These are phyloP conservation scores for Endogone sp. DNA, from an alignment of 192 early-diverging fungal genomes.

Conservation along the genomic window DNA sequence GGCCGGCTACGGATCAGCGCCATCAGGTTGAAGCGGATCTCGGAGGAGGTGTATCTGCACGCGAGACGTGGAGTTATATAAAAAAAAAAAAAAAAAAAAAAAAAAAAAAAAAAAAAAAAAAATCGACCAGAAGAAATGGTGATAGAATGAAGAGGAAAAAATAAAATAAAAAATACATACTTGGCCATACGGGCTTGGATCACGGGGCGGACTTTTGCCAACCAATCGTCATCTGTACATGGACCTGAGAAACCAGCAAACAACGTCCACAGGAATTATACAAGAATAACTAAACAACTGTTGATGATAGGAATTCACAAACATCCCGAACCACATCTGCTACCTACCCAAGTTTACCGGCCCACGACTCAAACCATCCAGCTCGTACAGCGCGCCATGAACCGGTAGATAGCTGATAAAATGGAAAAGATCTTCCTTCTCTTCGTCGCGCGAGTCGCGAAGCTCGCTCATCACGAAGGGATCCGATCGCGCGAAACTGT, in stretches of 20 bases:
- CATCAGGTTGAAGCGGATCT: slow-evolving; percentile 81
- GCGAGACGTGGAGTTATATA: background rate
- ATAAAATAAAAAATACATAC: slow-evolving; percentile 15
- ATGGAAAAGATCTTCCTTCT: slow-evolving; percentile 74
- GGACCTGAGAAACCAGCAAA: slow-evolving; percentile 35
- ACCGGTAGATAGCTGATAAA: slow-evolving; percentile 77
- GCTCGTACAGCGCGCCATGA: slow-evolving; percentile 69
- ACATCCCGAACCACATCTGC: background rate
- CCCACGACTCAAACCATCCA: slow-evolving; percentile 67
- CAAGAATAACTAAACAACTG: background rate
- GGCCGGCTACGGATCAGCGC: slow-evolving; percentile 67
- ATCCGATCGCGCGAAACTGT: slow-evolving; percentile 76
- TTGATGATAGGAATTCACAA: too few relatives aligned
- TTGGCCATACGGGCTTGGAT: slow-evolving; percentile 67
- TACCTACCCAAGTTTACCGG: slow-evolving; percentile 56
- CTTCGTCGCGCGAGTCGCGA: slow-evolving; percentile 40
- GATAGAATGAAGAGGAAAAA: background rate
- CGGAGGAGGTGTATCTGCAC: slow-evolving; percentile 38
- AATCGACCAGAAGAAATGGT: background rate
- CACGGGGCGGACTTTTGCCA: slow-evolving; percentile 53
- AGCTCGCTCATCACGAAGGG: slow-evolving; percentile 69
- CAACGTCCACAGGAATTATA: background rate
- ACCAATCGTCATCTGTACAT: slow-evolving; percentile 63
- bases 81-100: background rate
- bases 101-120: background rate